These are phyloP conservation scores for Leccinum subfulvum DNA, from an alignment of 1,284 basidiomycete species.

Conservation along the genomic window DNA sequence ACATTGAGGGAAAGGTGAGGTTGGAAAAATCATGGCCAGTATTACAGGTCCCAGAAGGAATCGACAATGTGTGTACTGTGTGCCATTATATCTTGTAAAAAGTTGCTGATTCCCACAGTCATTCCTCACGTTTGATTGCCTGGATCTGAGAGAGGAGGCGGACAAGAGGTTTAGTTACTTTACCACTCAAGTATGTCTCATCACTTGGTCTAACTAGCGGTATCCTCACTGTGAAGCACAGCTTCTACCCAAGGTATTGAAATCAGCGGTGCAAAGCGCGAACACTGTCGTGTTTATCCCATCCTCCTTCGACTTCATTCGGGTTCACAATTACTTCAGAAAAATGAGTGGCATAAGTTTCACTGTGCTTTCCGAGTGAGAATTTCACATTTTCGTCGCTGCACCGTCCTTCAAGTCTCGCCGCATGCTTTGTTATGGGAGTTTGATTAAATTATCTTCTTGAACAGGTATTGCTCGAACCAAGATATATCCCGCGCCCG, in stretches of 20 bases:
- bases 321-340: constrained; percentile 84
- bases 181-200: constrained; percentile 68
- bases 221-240: constrained; percentile 30
- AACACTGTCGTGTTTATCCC: constrained; percentile 91
- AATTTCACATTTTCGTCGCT: not conserved
- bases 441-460: not conserved
- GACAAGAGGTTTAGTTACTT: constrained; percentile 88
- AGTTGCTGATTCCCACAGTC: constrained; percentile 41
- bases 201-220: not conserved
- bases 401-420: not conserved
- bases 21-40: constrained; percentile 69
- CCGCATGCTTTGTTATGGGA: not conserved
- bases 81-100: not conserved
- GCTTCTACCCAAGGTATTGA: constrained; percentile 79
- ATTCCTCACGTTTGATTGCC: constrained; percentile 75
- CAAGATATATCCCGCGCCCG: constrained; percentile 92
- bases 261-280: constrained; percentile 87
- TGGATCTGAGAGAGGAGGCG: constrained; percentile 74
- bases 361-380: constrained; percentile 86
- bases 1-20: constrained; percentile 82
- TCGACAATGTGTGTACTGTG: constrained; percentile 62
- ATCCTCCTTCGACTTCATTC: constrained; percentile 96
- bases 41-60: constrained; percentile 73
- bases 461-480: constrained; percentile 83
- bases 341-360: constrained; percentile 72